A percentile compares a stretch with the other conserved stretches of the same genome.
These are phyloP conservation scores for Inonotus obliquus DNA, from an alignment of 1,284 basidiomycete genomes.

Conservation along the genomic window DNA sequence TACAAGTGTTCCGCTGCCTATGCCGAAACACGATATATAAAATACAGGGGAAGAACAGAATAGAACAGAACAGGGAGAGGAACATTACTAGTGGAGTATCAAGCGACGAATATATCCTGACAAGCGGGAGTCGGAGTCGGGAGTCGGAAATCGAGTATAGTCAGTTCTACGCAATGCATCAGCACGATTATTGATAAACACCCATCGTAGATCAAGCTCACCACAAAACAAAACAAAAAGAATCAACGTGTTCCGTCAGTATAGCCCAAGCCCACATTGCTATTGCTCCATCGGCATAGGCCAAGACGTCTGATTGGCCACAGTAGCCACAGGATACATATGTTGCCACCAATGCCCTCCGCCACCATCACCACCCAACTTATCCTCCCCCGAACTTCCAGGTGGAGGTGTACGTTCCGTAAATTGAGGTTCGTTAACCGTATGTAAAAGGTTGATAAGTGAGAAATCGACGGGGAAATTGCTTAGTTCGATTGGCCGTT, in stretches of 20 bases:
- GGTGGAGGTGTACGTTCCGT: slow-evolving; percentile 15
- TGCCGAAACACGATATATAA: not conserved
- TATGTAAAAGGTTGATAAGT: slow-evolving; percentile 12
- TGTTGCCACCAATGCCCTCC: slow-evolving; percentile 16
- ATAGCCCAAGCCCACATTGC: no score
- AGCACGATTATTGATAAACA: no score
- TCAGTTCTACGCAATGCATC: no score
- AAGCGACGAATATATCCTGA: not conserved
- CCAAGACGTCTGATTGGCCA: slow-evolving; percentile 11
- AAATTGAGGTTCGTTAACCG: slow-evolving; percentile 13
- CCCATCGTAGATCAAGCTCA: no score
- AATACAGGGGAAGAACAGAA: not conserved
- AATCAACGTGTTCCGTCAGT: no score
- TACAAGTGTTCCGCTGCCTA: not conserved
- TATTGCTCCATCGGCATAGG: slow-evolving; percentile 8
- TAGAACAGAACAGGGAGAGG: not conserved
- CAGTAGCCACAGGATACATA: slow-evolving; percentile 14
- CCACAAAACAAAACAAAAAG: no score
- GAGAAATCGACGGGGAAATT: slow-evolving; percentile 14
- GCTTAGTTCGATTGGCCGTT: not conserved
- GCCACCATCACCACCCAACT: no score
- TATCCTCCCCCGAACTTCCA: not conserved
- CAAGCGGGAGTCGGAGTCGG: not conserved
- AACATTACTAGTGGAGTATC: not conserved
- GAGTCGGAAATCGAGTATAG: no score